Conservation (phyloP, 768 basidiomycete genomes). For the Candolleomyces aberdarensis region DNA sequence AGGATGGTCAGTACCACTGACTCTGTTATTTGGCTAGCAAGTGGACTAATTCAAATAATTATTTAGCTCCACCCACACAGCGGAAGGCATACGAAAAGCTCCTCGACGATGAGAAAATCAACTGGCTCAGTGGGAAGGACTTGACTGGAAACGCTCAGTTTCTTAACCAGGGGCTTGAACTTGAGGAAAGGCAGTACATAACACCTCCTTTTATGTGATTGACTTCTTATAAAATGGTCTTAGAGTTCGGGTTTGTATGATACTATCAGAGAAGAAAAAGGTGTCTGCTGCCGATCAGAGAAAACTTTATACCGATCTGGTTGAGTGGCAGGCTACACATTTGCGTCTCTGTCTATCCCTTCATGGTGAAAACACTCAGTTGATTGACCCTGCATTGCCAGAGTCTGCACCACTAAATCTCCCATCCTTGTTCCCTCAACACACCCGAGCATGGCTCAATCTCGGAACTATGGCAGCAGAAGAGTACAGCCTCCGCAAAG, state of each 20-base stretch:
- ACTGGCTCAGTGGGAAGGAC: background rate
- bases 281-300: too few relatives aligned
- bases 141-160: background rate
- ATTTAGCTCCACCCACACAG: background rate
- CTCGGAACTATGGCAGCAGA: conserved; percentile 7
- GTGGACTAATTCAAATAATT: too few relatives aligned
- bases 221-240: background rate
- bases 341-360: too few relatives aligned
- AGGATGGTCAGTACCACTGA: background rate
- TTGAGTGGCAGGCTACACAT: too few relatives aligned
- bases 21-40: too few relatives aligned
- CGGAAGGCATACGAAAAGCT: background rate
- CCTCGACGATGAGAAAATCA: background rate
- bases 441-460: background rate
- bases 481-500: conserved; percentile 21
- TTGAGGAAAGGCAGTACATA: background rate
- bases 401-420: background rate
- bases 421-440: conserved; percentile 13
- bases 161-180: background rate
- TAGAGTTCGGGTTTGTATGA: too few relatives aligned
- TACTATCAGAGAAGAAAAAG: too few relatives aligned
- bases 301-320: too few relatives aligned
- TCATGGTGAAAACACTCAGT: background rate
- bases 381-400: background rate
- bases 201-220: background rate